phyloP scores from a whole-genome alignment of 2,329 filamentous ascomycete species.

The Tolypocladium endophyticum region DNA sequence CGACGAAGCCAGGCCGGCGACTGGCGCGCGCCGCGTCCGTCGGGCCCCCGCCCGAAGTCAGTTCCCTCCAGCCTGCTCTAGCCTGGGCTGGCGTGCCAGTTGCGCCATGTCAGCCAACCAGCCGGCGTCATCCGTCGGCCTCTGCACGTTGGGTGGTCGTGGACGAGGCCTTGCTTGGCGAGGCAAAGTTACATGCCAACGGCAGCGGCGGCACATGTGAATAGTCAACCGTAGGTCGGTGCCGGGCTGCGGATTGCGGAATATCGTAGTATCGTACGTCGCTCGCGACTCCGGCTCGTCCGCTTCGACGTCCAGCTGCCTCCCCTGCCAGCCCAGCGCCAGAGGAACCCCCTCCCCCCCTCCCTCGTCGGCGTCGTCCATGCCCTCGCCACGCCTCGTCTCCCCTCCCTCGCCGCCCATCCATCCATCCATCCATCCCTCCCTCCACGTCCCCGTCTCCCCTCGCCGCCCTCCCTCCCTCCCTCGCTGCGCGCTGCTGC shows the following conservation, averaged over 20 bases:
- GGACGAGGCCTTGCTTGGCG: not conserved
- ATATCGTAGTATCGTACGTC: not conserved
- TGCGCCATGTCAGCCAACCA: conserved; percentile 23
- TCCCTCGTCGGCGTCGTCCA: not conserved
- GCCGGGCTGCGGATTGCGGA: not conserved
- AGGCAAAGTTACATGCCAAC: not conserved
- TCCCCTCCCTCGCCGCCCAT: not conserved
- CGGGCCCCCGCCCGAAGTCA: not conserved
- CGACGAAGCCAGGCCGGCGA: not conserved
- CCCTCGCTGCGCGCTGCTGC: too few relatives aligned
- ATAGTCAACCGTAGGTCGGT: too few relatives aligned
- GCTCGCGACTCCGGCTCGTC: not conserved
- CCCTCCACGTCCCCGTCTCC: too few relatives aligned
- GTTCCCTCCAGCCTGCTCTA: not conserved
- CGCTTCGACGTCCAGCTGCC: not conserved
- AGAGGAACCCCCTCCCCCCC: not conserved
- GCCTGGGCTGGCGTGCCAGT: not conserved
- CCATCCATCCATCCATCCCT: not conserved
- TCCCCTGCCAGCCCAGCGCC: not conserved
- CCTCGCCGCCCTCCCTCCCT: not conserved
- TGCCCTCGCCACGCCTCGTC: not conserved
- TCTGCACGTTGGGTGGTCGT: conserved; percentile 1
- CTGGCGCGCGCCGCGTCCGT: not conserved
- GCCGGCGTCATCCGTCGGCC: conserved; percentile 19
- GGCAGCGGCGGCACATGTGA: not conserved